Evolutionary conservation across 345 rosid genomes (phyloP), one percentile per base, ranked within the genome.

Genomic region (Populus alba): DNA sequence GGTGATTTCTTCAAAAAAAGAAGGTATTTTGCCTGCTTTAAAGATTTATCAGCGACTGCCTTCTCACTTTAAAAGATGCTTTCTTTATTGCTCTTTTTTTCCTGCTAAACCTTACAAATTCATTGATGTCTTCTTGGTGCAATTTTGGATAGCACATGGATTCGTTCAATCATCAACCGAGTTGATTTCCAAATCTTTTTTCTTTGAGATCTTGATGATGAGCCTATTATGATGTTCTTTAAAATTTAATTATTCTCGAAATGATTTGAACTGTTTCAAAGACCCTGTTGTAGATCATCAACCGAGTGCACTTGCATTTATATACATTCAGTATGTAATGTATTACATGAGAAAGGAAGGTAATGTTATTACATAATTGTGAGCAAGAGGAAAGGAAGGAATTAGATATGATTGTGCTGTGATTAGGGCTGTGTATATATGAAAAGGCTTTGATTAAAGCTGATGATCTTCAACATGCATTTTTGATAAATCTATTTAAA

Each of bases 71-170:
- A 71, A 62, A 15, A 13, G 37, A n/a, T 77, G 81, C 3, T 57
- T 83, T 61, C 61, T 73, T 0, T 55, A 27, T 27, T 66, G 75
- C 35, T 62, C 73, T 4, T 5, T 71, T 6, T n/a, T 41, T 22
- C 77, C 78, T 38, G 39, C 39, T 0, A 47, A 77, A 76, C 57
- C 27, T n/a, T 43, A 25, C 33, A 15, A 27, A 4, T 39, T 22
- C 38, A 0, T 8, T 41, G 20, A 1, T 45, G 18, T 18, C 7
- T 5, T 11, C 7, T 13, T 45, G 27, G 16, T 65, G 29, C 39
- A 71, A 5, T 39, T 71, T 18, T 77, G 80, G 80, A 77, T 77
- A 38, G 79, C 78, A 6, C 27, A 76, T 25, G 68, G 63, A 3
- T 45, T 81, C 31, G 22, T 72, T 15, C 61, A 66, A 25, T 18